A percentile compares a stretch with the other conserved stretches of the same genome.
Conservation (phyloP, 1,139 yeast species). For the Nakaseomyces kungkrabaensis region DNA sequence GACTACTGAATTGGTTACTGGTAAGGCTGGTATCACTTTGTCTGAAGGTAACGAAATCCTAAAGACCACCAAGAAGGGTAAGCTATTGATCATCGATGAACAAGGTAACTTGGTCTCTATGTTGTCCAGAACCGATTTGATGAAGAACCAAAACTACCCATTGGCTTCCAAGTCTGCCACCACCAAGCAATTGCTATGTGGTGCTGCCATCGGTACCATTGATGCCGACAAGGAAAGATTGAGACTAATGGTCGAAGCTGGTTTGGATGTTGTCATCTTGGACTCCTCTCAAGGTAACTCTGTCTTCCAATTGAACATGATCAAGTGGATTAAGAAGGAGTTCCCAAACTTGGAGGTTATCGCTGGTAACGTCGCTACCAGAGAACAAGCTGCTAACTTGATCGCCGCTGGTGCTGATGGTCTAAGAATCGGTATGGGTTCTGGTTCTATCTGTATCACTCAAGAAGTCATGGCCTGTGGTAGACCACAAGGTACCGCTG, state of each 20-base stretch:
- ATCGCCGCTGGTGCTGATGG: constrained; percentile 97
- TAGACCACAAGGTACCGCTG: constrained; percentile 93
- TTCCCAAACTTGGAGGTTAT: constrained; percentile 76
- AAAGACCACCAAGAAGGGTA: constrained; percentile 93
- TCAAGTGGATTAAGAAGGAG: constrained; percentile 77
- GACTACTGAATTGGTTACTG: constrained; percentile 85
- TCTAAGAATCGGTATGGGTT: constrained; percentile 98
- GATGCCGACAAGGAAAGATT: constrained; percentile 83
- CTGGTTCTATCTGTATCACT: constrained; percentile 97
- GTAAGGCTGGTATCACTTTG: constrained; percentile 69
- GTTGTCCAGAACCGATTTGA: constrained; percentile 91
- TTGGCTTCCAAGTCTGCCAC: constrained; percentile 86
- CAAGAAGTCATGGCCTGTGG: constrained; percentile 99
- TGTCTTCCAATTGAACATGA: constrained; percentile 84
- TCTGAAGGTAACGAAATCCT: constrained; percentile 82
- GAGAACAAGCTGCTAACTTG: constrained; percentile 96
- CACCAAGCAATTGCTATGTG: constrained; percentile 94
- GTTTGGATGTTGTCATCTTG: constrained; percentile 89
- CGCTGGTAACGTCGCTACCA: constrained; percentile 97
- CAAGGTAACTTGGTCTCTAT: constrained; percentile 72
- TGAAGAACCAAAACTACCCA: constrained; percentile 90
- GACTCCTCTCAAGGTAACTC: constrained; percentile 99
- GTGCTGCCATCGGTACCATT: constrained; percentile 97
- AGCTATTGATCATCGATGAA: constrained; percentile 82
- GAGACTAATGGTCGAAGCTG: constrained; percentile 80